Conservation (phyloP, 805 yeast species). For the Lipomyces spencermartinsiae region DNA sequence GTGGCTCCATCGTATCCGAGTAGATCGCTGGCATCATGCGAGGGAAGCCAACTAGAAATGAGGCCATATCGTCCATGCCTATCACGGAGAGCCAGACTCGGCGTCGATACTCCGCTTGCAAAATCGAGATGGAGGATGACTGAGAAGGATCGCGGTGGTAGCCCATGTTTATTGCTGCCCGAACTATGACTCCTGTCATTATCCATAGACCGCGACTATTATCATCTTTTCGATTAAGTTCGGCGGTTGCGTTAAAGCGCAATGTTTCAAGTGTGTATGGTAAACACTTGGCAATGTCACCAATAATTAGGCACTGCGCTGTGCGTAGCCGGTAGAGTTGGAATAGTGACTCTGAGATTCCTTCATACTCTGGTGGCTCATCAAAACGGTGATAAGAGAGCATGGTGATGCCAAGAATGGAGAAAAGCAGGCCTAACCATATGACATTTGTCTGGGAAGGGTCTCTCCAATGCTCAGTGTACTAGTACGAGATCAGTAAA, state of each 20-base stretch:
- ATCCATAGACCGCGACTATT: not conserved
- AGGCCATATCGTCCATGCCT: not conserved
- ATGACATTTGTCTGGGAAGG: not conserved
- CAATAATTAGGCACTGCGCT: not conserved
- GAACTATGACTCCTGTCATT: not conserved
- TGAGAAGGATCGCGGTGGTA: not conserved
- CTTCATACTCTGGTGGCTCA: not conserved
- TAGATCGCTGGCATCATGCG: not conserved
- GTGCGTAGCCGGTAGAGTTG: not conserved
- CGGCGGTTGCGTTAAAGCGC: not conserved
- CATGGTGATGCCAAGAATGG: not conserved
- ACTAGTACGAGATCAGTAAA: not conserved
- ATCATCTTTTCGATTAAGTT: not conserved
- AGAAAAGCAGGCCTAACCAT: not conserved
- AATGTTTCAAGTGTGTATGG: not conserved
- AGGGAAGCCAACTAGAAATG: not conserved
- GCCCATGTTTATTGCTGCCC: not conserved
- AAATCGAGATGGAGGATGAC: not conserved
- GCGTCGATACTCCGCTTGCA: not conserved
- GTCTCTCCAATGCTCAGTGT: not conserved
- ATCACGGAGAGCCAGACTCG: not conserved
- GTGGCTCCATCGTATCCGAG: not conserved
- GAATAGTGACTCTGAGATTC: not conserved
- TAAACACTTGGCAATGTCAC: not conserved
- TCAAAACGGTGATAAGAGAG: not conserved